Percentiles rank a stretch among this genome's conserved stretches.
phyloP scores from a whole-genome alignment of 768 basidiomycete species.

The Lactarius pseudohatsudake region DNA sequence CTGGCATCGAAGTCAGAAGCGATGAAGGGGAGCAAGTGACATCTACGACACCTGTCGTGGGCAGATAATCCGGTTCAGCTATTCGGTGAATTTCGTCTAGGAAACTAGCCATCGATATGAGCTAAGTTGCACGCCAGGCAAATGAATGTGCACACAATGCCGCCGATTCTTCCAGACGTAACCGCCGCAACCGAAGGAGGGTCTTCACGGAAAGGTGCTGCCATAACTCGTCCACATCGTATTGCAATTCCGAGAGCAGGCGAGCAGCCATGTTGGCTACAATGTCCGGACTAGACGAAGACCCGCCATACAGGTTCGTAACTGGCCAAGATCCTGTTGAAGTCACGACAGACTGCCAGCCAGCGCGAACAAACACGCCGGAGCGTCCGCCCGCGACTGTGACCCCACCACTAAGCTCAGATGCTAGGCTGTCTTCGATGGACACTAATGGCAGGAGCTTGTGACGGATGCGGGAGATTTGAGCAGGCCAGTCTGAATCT shows the following conservation, averaged over 20 bases:
- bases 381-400: slow-evolving; percentile 58
- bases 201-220: slow-evolving; percentile 61
- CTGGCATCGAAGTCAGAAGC: slow-evolving; percentile 38
- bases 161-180: slow-evolving; percentile 74
- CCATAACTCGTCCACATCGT: slow-evolving; percentile 67
- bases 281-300: slow-evolving; percentile 35
- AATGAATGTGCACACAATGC: slow-evolving; percentile 57
- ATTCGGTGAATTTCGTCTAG: slow-evolving; percentile 64
- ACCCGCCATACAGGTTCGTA: slow-evolving; percentile 37
- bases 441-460: slow-evolving; percentile 63
- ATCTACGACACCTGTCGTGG: slow-evolving; percentile 52
- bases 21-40: neutral
- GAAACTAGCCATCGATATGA: slow-evolving; percentile 49
- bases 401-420: slow-evolving; percentile 66
- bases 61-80: slow-evolving; percentile 65
- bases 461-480: slow-evolving; percentile 53
- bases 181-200: slow-evolving; percentile 54
- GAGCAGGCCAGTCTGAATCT: slow-evolving; percentile 38
- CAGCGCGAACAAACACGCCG: slow-evolving; percentile 66
- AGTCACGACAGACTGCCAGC: slow-evolving; percentile 66
- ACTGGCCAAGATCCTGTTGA: slow-evolving; percentile 45
- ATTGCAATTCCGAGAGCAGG: slow-evolving; percentile 48
- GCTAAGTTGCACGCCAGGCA: slow-evolving; percentile 12
- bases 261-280: slow-evolving; percentile 55
- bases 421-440: slow-evolving; percentile 64